Base-by-base conservation (phyloP, 1,284 basidiomycete species). In the Cryptococcus sp. region DNA sequence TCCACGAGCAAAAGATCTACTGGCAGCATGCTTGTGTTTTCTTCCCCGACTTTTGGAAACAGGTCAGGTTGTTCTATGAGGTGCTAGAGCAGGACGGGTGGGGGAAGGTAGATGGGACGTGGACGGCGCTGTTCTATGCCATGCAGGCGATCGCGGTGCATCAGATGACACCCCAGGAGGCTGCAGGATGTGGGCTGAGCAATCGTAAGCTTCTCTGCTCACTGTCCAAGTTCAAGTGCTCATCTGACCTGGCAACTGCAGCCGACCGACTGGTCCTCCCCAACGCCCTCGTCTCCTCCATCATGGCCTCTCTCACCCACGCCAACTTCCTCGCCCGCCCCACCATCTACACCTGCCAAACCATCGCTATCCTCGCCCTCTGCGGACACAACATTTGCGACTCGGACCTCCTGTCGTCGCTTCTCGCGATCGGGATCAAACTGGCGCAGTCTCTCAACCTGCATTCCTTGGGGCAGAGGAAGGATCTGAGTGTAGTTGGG, bases 321-420 rank as follows among this genome's bases (percentile, higher is more conserved):
- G 64, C 56, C 35, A 40, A 53, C 20, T 65, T 61, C 50, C 52
- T 65, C 45, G 48, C 55, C 9, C 45, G 60, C 18, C 62, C 59
- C 1, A 57, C 58, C 39, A 54, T 65, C 8, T 65, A 51, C 55
- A 59, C 62, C 13, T 60, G 60, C 21, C 64, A 65, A 46, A 54
- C 59, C 5, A 63, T 63, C 12, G 61, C 64, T n/a, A 59, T 65
- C 23, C 53, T 65, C 13, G 21, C 46, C 1, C 15, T 63, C 5
- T 63, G 64, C 43, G 64, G 64, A n/a, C 64, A 65, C 45, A 65
- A 65, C 40, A 62, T 65, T 24, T 65, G 64, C 53, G 61, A 65
- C n/a, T 63, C 64, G 16, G 64, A 61, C 43, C 49, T 65, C 15
- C 55, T 65, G 2, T 63, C 64, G 4, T 61, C 62, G 3, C 55